Base-by-base conservation (phyloP, 345 rosid genomes). In the Eucalyptus guilfoylei region DNA sequence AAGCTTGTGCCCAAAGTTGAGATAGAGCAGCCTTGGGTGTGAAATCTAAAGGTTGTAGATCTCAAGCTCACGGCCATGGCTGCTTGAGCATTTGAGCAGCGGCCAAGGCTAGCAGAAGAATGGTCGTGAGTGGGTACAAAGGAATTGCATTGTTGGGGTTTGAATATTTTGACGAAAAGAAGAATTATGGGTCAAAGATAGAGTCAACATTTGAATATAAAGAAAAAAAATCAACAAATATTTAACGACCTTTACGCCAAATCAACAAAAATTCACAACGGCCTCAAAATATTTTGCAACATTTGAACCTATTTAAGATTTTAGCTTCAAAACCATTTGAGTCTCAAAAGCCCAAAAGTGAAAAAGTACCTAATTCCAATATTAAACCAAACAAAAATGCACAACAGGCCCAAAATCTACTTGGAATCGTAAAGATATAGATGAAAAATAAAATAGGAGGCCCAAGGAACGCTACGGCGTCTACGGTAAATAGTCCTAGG, bases 81-180 rank as follows among this genome's bases (percentile, higher is more conserved):
- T 60, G 67, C 67, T 60, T 0, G 15, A 28, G 67, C 4, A 28
- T 60, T 1, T 60, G 67, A 60, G 67, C n/a, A 0, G 0, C 15
- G 4, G 67, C 67, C 67, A 28, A 0, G 15, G 32, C 32, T 11
- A 60, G 67, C 0, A 15, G 32, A 60, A 60, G 67, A 60, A 60
- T 60, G 67, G 67, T 26, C 67, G 32, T 28, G 2, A 26, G 15
- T 5, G 14, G 64, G 4, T 60, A 2, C n/a, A 24, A 24, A 11
- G 7, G n/a, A 58, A 58, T 60, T 60, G 67, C 67, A 60, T 11
- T 11, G 2, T 6, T 60, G 1, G n/a, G 67, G 32, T 60, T 60
- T 60, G 28, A 58, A 60, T 11, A 26, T 26, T 60, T 60, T 60
- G n/a, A 58, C 24, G 64, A 58, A 58, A 60, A 1, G 67, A 60